phyloP scores from a whole-genome alignment of 495 filamentous ascomycete species.

The Penicillium roqueforti region DNA sequence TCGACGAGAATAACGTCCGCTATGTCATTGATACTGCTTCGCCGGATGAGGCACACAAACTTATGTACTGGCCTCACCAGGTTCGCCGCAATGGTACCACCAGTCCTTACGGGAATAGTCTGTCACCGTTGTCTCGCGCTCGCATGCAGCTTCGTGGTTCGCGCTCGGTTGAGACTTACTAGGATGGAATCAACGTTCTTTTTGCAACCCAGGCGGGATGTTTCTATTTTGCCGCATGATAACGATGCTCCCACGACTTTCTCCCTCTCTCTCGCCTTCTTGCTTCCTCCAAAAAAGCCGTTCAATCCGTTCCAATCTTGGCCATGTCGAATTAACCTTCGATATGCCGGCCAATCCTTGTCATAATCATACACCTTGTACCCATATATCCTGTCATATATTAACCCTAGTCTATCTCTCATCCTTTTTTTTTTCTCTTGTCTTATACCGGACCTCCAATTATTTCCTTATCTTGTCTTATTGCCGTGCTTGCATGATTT shows the following conservation, averaged over 20 bases:
- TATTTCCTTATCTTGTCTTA: constrained; percentile 3
- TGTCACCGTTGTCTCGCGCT: constrained; percentile 22
- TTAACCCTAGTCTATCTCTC: constrained; percentile 4
- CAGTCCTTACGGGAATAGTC: constrained; percentile 13
- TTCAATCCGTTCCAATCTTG: constrained; percentile 1
- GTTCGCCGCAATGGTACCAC: constrained; percentile 5
- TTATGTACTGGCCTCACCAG: constrained; percentile 36
- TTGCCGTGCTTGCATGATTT: constrained; percentile 4
- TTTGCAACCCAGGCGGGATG: background rate
- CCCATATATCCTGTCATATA: background rate
- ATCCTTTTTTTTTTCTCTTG: background rate
- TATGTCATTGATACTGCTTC: constrained; percentile 32
- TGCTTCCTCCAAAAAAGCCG: constrained; percentile 12
- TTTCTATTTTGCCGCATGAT: constrained; percentile 14
- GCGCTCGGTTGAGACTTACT: constrained; percentile 28
- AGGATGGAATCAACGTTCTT: background rate
- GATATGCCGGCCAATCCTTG: background rate
- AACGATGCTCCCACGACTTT: constrained; percentile 24
- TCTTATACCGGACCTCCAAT: background rate
- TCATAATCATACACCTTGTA: background rate
- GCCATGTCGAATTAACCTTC: background rate
- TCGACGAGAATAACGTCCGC: constrained; percentile 39
- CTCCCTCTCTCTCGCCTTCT: constrained; percentile 1
- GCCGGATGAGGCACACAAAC: constrained; percentile 26
- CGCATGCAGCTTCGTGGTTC: constrained; percentile 25